Conservation (phyloP, 306 rosid species). For the Carpinus viminea region DNA sequence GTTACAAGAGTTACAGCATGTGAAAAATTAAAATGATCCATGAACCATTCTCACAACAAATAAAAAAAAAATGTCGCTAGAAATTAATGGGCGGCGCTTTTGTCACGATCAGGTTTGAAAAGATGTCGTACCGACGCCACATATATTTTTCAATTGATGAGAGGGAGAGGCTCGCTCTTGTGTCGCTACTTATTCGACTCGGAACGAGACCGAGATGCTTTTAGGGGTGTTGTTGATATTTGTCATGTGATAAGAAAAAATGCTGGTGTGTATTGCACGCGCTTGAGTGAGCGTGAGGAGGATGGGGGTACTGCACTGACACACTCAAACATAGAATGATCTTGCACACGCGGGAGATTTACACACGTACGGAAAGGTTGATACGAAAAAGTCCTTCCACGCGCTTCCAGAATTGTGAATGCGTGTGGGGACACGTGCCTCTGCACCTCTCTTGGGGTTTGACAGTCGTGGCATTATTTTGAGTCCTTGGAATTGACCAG, state of each 20-base stretch:
- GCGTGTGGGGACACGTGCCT: slow-evolving; percentile 25
- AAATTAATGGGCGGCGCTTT: background rate
- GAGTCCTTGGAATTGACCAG: background rate
- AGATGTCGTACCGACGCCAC: background rate
- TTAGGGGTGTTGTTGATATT: no score
- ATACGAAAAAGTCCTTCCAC: background rate
- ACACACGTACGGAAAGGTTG: slow-evolving; percentile 4
- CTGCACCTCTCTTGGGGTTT: background rate
- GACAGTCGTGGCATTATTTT: background rate
- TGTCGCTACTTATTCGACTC: no score
- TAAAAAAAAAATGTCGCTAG: background rate
- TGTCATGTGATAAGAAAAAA: no score
- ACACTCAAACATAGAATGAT: no score
- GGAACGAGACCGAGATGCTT: background rate
- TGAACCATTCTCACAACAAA: no score
- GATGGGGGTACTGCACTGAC: background rate
- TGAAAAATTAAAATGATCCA: no score
- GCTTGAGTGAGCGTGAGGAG: background rate
- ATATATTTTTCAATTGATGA: no score
- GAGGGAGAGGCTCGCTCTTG: no score
- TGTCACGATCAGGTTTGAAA: background rate
- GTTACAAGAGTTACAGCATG: no score
- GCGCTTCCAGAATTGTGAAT: slow-evolving; percentile 17
- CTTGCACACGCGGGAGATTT: slow-evolving; percentile 4
- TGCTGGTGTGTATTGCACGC: background rate